A percentile compares a stretch with the other conserved stretches of the same genome.
These are phyloP conservation scores for Metschnikowia noctiluminum DNA, from an alignment of 805 yeast species.

Conservation along the genomic window DNA sequence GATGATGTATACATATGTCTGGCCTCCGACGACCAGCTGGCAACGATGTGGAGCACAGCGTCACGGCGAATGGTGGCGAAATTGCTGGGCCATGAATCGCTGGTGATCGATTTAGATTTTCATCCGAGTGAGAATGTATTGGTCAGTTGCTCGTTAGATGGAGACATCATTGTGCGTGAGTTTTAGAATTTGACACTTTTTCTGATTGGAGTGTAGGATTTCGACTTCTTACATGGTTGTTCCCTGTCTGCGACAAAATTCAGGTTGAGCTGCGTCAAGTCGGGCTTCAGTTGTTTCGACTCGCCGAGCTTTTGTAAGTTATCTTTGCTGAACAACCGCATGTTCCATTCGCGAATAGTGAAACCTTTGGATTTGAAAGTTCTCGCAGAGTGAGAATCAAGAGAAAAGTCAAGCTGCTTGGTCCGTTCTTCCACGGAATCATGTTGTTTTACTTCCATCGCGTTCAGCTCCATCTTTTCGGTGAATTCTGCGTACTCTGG, in stretches of 20 bases:
- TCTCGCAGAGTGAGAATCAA: conserved; percentile 25
- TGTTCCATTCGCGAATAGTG: conserved; percentile 23
- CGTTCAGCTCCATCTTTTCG: conserved; percentile 13
- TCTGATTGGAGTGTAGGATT: neutral
- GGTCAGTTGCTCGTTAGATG: conserved; percentile 54
- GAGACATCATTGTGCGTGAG: conserved; percentile 47
- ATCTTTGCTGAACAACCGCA: conserved; percentile 28
- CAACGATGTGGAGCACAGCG: conserved; percentile 58
- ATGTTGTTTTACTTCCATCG: neutral
- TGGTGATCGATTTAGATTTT: conserved; percentile 58
- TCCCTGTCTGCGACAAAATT: conserved; percentile 17
- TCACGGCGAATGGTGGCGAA: conserved; percentile 47
- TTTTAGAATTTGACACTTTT: conserved; percentile 19
- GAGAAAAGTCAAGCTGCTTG: neutral
- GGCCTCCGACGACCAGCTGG: conserved; percentile 61
- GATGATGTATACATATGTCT: conserved; percentile 43
- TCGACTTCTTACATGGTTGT: neutral
- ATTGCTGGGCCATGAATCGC: conserved; percentile 57
- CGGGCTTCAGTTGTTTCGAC: conserved; percentile 21
- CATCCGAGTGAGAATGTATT: conserved; percentile 43
- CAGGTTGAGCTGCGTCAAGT: conserved; percentile 17
- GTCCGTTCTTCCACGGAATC: neutral
- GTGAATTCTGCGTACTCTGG: conserved; percentile 36
- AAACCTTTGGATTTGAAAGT: neutral
- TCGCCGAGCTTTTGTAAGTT: conserved; percentile 28